Conservation (phyloP, 148 eudicot species). For the Limonium bicolor region DNA sequence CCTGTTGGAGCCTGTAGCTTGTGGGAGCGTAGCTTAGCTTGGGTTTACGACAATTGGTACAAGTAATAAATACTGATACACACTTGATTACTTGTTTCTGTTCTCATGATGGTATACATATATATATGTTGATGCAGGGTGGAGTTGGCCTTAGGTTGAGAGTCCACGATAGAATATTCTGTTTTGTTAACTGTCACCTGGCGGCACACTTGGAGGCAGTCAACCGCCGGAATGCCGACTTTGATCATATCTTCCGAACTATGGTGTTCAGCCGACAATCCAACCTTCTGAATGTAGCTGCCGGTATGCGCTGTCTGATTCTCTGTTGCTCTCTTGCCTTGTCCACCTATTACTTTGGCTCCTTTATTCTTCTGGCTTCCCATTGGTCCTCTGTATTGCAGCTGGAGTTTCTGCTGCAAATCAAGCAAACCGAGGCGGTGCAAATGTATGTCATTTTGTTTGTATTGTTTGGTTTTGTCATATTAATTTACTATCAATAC, state of each 20-base stretch:
- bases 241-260: slow-evolving; percentile 70
- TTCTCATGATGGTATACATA: too few species aligned
- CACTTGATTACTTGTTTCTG: neutral
- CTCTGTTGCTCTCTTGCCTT: slow-evolving; percentile 59
- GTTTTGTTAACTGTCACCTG: slow-evolving; percentile 87
- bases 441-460: slow-evolving; percentile 31
- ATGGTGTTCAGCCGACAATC: slow-evolving; percentile 81
- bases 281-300: slow-evolving; percentile 54
- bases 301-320: slow-evolving; percentile 61
- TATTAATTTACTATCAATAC: slow-evolving; percentile 5
- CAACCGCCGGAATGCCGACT: slow-evolving; percentile 83
- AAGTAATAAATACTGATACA: slow-evolving; percentile 32
- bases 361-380: slow-evolving; percentile 60
- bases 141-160: slow-evolving; percentile 97
- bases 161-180: slow-evolving; percentile 82
- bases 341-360: slow-evolving; percentile 62
- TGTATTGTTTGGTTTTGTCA: slow-evolving; percentile 4
- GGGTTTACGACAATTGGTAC: slow-evolving; percentile 92
- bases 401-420: slow-evolving; percentile 61
- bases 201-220: slow-evolving; percentile 99
- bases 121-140: slow-evolving; percentile 42
- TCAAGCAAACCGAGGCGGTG: slow-evolving; percentile 35
- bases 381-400: slow-evolving; percentile 59
- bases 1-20: slow-evolving; percentile 89
- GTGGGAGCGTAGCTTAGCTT: too few species aligned